Base-by-base conservation (phyloP, 2,329 filamentous ascomycete species). In the Didymella glomerata region DNA sequence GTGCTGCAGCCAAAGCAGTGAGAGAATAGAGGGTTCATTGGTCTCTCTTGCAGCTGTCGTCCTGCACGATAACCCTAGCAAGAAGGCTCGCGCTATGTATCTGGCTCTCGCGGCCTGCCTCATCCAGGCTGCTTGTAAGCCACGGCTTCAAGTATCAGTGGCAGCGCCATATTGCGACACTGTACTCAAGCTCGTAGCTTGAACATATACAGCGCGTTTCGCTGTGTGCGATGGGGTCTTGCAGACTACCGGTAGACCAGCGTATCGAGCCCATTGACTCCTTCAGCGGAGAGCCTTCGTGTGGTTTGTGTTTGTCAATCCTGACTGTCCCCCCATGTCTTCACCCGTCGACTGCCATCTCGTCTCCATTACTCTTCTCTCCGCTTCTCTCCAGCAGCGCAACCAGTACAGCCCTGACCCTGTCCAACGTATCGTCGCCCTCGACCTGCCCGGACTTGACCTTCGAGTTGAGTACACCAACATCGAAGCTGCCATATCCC, bases 381-480 rank as follows among this genome's bases (percentile, higher is more conserved):
- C 61, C 65, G 22, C 49, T 66, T 34, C 63, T 59, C 56, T 64
- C 66, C 46, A 60, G 61, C 49, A 76, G 60, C 34, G 65, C 67
- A 45, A 80, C 82, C 40, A 90, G 72, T 62, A 90, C 83, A 45
- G 77, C 78, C 67, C 82, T 85, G 40, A 86, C 84, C 65, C 85
- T 84, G 32, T 81, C 83, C 87, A 94, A 90, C 44, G 96, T 79
- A 78, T 97, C 92, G 2, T 86, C 86, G 72, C 96, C 92, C 83
- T 94, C 95, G 63, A 92, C 90, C 69, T 88, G 86, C 56, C 91
- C 91, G 63, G 89, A 89, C 63, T 91, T 90, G 61, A 91, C 92
- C 57, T 92, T 85, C 69, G 91, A 93, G 74, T 97, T 98, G 68
- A 98, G 78, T 86, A 91, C 94, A 30, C 93, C 93, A 14, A 96